These are phyloP conservation scores for Phalaenopsis aphrodite DNA, from an alignment of 106 monocot genomes.

Conservation along the genomic window DNA sequence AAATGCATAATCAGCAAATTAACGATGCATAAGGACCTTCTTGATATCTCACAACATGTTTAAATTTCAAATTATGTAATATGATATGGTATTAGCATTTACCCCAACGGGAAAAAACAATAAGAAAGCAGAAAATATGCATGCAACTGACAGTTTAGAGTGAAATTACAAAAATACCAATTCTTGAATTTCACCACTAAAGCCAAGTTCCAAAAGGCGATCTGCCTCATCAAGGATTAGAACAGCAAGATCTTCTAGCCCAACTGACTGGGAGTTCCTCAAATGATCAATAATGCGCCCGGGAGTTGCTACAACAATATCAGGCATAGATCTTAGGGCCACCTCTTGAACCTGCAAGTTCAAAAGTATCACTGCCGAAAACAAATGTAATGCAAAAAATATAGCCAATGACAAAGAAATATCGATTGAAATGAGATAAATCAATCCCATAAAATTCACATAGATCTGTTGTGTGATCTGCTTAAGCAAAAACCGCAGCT, in stretches of 20 bases:
- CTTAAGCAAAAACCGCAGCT: background rate
- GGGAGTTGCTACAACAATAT: slow-evolving; percentile 94
- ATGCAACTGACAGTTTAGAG: background rate
- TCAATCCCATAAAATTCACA: background rate
- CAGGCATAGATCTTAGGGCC: slow-evolving; percentile 88
- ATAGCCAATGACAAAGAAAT: background rate
- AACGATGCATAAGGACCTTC: background rate
- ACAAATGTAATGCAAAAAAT: background rate
- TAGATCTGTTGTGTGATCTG: background rate
- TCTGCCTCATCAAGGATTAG: slow-evolving; percentile 98
- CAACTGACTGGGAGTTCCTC: slow-evolving; percentile 82
- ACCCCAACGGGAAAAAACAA: background rate
- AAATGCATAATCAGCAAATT: background rate
- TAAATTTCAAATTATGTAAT: background rate
- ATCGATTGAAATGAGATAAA: background rate
- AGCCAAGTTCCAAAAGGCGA: slow-evolving; percentile 93
- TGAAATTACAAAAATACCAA: slow-evolving; percentile 38
- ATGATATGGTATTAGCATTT: background rate
- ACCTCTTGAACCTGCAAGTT: slow-evolving; percentile 71
- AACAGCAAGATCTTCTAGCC: slow-evolving; percentile 89
- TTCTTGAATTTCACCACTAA: slow-evolving; percentile 92
- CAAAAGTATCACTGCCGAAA: background rate
- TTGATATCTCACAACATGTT: background rate
- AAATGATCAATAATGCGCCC: slow-evolving; percentile 97
- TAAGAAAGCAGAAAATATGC: background rate